Evolutionary conservation across 208 protist genomes (phyloP), one percentile per base, ranked within the genome.

Genomic region (Tritrichomonas musculus): DNA sequence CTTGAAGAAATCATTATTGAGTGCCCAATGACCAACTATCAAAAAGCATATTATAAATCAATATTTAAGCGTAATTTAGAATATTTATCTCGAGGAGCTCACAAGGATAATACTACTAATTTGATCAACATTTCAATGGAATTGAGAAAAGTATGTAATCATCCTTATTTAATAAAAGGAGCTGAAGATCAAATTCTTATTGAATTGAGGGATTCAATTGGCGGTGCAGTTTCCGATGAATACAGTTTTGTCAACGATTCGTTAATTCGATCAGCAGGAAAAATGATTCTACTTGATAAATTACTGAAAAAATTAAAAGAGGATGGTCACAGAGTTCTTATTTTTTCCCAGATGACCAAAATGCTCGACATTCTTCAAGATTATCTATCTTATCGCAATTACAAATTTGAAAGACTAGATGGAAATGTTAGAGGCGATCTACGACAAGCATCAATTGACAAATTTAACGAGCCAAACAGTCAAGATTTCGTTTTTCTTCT

Each of bases 281-380:
- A 98, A 95, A 93, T 99, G 80, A 93, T 97, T 8, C 84, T 98
- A 17, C 95, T 99, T 8, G 97, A 98, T 94, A 97, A 97, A 82
- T 93, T 99, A 20, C 96, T 99, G 13, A 50, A 94, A 5, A 73
- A 96, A 30, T 94, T 99, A 17, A 94, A 96, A 57, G 95, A 97
- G 27, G 93, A 92, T 0, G 97, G 97, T 17, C 97, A 98, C 94
- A 94, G 97, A 73, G 97, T 99, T 5, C 95, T 99, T 0, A 97
- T 99, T 57, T 99, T 99, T 84, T 98, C 96, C 0, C 98, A 98
- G 93, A 98, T 99, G 96, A 96, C 97, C 1, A 75, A 72, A n/a
- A 97, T 98, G 94, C 93, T 99, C 0, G 97, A 99, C 93, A 94
- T 99, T 17, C 69, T 99, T 1, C 95, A 95, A 47, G 96, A 98